Evolutionary conservation across 2,329 filamentous ascomycete genomes (phyloP), one percentile per base, ranked within the genome.

Genomic region (Stagonosporopsis chrysanthemi): DNA sequence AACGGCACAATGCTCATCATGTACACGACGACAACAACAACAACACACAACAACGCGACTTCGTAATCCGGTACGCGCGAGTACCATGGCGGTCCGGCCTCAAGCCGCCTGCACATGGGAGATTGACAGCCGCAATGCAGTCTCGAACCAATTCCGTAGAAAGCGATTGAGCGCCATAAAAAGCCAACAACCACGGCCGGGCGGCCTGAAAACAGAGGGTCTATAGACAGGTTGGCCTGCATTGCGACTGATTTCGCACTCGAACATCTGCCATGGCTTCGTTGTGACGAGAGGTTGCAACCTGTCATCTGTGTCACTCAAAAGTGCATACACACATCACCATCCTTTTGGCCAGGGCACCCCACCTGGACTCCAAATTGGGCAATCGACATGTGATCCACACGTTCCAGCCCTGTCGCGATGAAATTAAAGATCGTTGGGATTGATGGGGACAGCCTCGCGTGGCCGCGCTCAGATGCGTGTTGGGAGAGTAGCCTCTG

Each of bases 21-120:
- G 49, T 19, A 41, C 19, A 53, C 22, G n/a, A n/a, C n/a, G n/a
- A n/a, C n/a, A n/a, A 41, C 33, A 42, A 49, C 39, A 48, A 39
- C 44, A 54, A 48, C 52, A 53, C 51, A 49, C 23, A 53, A 53
- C 44, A 53, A 50, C 55, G 45, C 50, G 45, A 50, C 40, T 45
- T 38, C 4, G 48, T 14, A n/a, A n/a, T 45, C 22, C 44, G 36
- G 45, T 58, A 58, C 45, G 50, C 55, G 50, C 50, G 40, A 58
- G 39, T 28, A 23, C 45, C 19, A 50, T 50, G 29, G 36, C 40
- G 49, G 44, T 42, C 50, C 43, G 24, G 24, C 40, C 40, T 52
- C 31, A 44, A 22, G 43, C 54, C 39, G 31, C 15, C 39, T 29
- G 24, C 38, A 26, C 36, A 47, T 29, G 33, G 44, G 54, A 57